A percentile compares a stretch with the other conserved stretches of the same genome.
Conservation (phyloP, 2,329 filamentous ascomycete species). For the Orbilia quercus region DNA sequence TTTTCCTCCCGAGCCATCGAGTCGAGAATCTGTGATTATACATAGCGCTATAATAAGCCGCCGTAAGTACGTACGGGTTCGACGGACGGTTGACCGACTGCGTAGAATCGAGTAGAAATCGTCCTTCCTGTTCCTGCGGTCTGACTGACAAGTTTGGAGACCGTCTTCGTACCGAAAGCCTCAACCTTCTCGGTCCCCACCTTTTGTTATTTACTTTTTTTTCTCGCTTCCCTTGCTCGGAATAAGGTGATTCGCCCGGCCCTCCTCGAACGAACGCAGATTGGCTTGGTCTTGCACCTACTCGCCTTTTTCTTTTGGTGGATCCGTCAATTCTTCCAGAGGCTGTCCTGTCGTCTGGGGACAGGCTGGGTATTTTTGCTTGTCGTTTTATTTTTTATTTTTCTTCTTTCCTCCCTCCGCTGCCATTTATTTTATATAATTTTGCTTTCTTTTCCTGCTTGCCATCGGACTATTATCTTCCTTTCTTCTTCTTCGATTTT, state of each 20-base stretch:
- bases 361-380: constrained; percentile 57
- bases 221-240: constrained; percentile 56
- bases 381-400: constrained; percentile 51
- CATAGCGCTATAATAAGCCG: constrained; percentile 12
- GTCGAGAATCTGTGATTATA: constrained; percentile 1
- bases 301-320: constrained; percentile 49
- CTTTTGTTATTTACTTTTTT: constrained; percentile 53
- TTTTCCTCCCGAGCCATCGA: background rate
- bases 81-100: background rate
- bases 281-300: constrained; percentile 50
- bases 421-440: constrained; percentile 52
- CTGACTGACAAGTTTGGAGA: constrained; percentile 18
- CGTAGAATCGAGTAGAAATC: background rate
- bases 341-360: constrained; percentile 53
- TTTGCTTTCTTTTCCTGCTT: constrained; percentile 56
- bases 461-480: constrained; percentile 56
- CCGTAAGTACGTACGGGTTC: constrained; percentile 2
- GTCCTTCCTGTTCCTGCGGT: constrained; percentile 46
- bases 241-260: constrained; percentile 56
- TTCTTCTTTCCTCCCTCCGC: constrained; percentile 41
- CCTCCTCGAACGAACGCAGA: constrained; percentile 55
- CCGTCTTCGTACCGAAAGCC: constrained; percentile 28
- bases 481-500: constrained; percentile 52
- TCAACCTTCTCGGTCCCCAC: constrained; percentile 46
- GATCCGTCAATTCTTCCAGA: constrained; percentile 54